These are phyloP conservation scores for Infundibulicybe gibba DNA, from an alignment of 768 basidiomycete species.

Conservation along the genomic window DNA sequence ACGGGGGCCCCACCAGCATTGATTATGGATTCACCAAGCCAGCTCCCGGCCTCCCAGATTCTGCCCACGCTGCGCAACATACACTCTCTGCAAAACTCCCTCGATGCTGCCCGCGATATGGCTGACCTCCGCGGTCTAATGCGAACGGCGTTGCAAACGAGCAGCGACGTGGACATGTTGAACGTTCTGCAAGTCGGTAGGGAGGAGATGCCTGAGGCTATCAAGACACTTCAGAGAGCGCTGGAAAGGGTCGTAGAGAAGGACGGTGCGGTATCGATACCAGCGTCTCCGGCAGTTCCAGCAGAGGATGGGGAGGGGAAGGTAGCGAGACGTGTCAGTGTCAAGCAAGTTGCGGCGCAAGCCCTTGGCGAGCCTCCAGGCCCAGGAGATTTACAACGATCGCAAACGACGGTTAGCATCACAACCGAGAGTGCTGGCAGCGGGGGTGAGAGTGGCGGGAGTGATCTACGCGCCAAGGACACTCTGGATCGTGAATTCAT, in stretches of 20 bases:
- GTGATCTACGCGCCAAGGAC: slow-evolving; percentile 22
- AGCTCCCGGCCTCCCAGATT: slow-evolving; percentile 8
- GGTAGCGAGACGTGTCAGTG: slow-evolving; percentile 6
- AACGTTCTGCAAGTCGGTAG: slow-evolving; percentile 56
- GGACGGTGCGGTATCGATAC: slow-evolving; percentile 5
- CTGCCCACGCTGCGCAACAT: slow-evolving; percentile 18
- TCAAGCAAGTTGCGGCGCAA: slow-evolving; percentile 2
- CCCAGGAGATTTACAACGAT: background rate
- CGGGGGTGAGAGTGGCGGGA: slow-evolving; percentile 2
- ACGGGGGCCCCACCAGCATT: background rate
- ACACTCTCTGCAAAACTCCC: slow-evolving; percentile 34
- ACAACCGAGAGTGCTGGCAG: slow-evolving; percentile 2
- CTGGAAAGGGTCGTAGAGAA: slow-evolving; percentile 44
- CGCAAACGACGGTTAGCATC: slow-evolving; percentile 8
- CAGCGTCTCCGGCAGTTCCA: background rate
- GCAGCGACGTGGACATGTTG: slow-evolving; percentile 63
- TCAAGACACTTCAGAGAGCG: slow-evolving; percentile 74
- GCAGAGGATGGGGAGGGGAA: background rate
- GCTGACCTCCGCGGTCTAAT: slow-evolving; percentile 57
- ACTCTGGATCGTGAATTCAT: slow-evolving; percentile 69
- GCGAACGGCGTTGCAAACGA: slow-evolving; percentile 50
- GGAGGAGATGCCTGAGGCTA: slow-evolving; percentile 76
- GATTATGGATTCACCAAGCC: slow-evolving; percentile 6
- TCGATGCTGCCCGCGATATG: slow-evolving; percentile 50
- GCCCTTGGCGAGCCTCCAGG: background rate